Evolutionary conservation across 1,284 basidiomycete species (phyloP).

Genomic region (Marasmius sp.): DNA sequence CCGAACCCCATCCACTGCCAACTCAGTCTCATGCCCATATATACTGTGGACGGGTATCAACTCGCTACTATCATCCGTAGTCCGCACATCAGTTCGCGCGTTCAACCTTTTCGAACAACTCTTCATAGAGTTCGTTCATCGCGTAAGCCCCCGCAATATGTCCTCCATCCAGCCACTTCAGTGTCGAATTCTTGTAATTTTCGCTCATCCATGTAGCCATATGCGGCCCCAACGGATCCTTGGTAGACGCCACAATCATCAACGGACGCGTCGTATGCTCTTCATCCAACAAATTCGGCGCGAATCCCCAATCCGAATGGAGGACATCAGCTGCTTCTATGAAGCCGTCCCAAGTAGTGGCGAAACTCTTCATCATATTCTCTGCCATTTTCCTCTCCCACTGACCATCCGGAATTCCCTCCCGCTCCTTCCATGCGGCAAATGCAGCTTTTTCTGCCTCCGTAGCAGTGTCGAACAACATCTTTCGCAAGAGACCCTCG

Average conservation of each 20-base stretch:
- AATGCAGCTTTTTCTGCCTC: slow-evolving; percentile 34
- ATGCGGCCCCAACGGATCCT: slow-evolving; percentile 34
- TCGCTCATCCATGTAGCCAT: slow-evolving; percentile 39
- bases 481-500: slow-evolving; percentile 30
- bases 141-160: slow-evolving; percentile 37
- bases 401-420: slow-evolving; percentile 37
- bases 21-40: no score
- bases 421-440: slow-evolving; percentile 33
- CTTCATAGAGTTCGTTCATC: slow-evolving; percentile 35
- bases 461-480: slow-evolving; percentile 40
- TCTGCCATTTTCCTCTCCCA: slow-evolving; percentile 35
- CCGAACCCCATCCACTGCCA: no score
- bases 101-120: not conserved
- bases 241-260: slow-evolving; percentile 33
- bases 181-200: slow-evolving; percentile 35
- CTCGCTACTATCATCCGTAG: not conserved
- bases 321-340: slow-evolving; percentile 32
- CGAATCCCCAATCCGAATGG: slow-evolving; percentile 47
- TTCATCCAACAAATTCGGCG: slow-evolving; percentile 37
- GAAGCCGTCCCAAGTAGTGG: slow-evolving; percentile 44
- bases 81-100: not conserved
- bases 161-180: slow-evolving; percentile 36
- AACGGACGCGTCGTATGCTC: slow-evolving; percentile 39
- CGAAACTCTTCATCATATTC: slow-evolving; percentile 37
- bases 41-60: not conserved